These are phyloP conservation scores for Moniliophthora roreri DNA, from an alignment of 1,284 basidiomycete species.

Conservation along the genomic window DNA sequence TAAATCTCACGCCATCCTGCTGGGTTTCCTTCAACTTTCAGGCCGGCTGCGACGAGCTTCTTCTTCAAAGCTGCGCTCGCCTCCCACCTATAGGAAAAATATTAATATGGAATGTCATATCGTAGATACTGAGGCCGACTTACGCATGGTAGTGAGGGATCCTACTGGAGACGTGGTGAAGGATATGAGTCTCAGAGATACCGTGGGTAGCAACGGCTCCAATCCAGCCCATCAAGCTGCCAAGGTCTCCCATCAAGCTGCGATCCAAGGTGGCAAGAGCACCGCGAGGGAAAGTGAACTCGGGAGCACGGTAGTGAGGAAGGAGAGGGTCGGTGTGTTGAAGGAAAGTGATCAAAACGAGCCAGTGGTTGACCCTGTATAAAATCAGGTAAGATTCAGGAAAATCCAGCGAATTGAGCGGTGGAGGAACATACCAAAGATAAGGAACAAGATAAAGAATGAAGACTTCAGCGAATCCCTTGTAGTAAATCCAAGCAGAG, in stretches of 20 bases:
- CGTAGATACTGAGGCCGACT: constrained; percentile 21
- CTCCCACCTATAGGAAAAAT: constrained; percentile 66
- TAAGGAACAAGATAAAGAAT: constrained; percentile 88
- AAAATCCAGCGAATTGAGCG: not conserved
- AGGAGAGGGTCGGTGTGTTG: constrained; percentile 97
- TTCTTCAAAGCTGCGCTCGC: constrained; percentile 87
- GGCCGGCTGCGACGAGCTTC: constrained; percentile 65
- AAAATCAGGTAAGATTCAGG: constrained; percentile 2
- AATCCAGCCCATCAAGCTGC: constrained; percentile 72
- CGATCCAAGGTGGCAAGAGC: constrained; percentile 95
- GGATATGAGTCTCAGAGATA: constrained; percentile 92
- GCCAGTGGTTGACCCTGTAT: constrained; percentile 79
- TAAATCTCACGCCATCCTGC: constrained; percentile 80
- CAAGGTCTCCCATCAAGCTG: constrained; percentile 79
- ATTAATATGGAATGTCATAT: constrained; percentile 4
- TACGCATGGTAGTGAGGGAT: constrained; percentile 91
- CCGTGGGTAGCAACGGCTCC: constrained; percentile 81
- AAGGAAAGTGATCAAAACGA: constrained; percentile 91
- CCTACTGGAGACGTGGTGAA: constrained; percentile 89
- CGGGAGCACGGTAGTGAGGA: constrained; percentile 90
- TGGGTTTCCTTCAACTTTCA: constrained; percentile 62
- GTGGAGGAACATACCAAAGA: constrained; percentile 59
- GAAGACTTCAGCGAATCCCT: constrained; percentile 78
- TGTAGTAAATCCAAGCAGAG: constrained; percentile 56
- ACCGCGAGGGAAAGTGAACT: constrained; percentile 95